Evolutionary conservation across 2,329 filamentous ascomycete genomes (phyloP).

Genomic region (Aspergillus melleus): DNA sequence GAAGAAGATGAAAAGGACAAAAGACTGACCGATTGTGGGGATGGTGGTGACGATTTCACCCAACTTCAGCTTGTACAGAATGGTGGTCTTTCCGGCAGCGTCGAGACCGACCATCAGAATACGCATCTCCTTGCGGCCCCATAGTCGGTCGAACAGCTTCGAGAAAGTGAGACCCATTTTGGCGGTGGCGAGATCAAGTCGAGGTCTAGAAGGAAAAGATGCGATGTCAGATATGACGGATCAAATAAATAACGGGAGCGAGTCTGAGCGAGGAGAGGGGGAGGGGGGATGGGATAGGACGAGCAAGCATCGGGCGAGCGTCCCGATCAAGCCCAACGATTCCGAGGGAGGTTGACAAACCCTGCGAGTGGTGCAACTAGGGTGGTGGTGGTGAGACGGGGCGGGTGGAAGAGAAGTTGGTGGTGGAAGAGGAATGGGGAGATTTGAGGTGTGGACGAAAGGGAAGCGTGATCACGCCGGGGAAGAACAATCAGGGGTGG

Average conservation of each 20-base stretch:
- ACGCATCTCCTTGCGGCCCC: slow-evolving; percentile 99
- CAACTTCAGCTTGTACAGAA: slow-evolving; percentile 99
- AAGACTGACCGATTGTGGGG: slow-evolving; percentile 83
- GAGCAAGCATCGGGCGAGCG: not conserved
- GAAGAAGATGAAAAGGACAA: slow-evolving; percentile 5
- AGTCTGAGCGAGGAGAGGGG: not conserved
- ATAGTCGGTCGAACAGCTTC: slow-evolving; percentile 93
- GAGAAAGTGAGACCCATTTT: slow-evolving; percentile 98
- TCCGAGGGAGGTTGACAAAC: not conserved
- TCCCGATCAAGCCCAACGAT: not conserved
- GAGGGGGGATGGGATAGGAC: not conserved
- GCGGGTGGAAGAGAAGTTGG: not conserved
- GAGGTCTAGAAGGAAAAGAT: slow-evolving; percentile 16
- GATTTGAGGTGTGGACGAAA: slow-evolving; percentile 3
- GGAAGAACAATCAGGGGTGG: slow-evolving; percentile 11
- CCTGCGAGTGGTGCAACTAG: not conserved
- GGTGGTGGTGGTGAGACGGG: not conserved
- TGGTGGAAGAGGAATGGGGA: slow-evolving; percentile 5
- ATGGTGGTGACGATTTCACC: slow-evolving; percentile 98
- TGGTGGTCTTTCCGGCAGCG: slow-evolving; percentile 99
- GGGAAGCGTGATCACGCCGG: slow-evolving; percentile 12
- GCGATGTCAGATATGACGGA: slow-evolving; percentile 23
- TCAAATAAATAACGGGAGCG: slow-evolving; percentile 5
- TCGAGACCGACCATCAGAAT: slow-evolving; percentile 99
- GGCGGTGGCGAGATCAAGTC: slow-evolving; percentile 37